Conservation (phyloP, 1,139 yeast genomes). For the Wickerhamomyces sp. region DNA sequence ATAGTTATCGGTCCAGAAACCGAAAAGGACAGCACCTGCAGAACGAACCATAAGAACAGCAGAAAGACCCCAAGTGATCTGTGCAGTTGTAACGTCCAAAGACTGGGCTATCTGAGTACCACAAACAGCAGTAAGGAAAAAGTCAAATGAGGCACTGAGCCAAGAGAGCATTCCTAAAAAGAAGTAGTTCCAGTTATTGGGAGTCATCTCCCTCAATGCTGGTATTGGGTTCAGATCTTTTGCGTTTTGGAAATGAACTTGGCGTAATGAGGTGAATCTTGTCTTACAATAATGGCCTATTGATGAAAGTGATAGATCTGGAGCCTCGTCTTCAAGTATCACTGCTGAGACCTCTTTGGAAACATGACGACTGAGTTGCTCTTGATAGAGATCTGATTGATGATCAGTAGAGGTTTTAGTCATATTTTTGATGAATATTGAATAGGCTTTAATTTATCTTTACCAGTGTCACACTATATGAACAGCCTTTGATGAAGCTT, state of each 20-base stretch:
- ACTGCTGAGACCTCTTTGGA: conserved; percentile 1
- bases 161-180: conserved; percentile 45
- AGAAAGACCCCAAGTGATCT: conserved; percentile 55
- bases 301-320: conserved; percentile 22
- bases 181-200: conserved; percentile 39
- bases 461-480: no score
- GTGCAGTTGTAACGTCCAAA: conserved; percentile 35
- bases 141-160: conserved; percentile 51
- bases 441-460: no score
- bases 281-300: conserved; percentile 22
- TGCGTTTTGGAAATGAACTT: conserved; percentile 20
- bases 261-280: conserved; percentile 25
- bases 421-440: no score
- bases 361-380: no score
- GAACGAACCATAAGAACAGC: conserved; percentile 56
- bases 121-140: conserved; percentile 44
- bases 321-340: conserved; percentile 19
- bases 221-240: conserved; percentile 31
- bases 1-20: conserved; percentile 44
- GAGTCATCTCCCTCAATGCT: conserved; percentile 28
- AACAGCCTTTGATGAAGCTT: no score
- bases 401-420: no score
- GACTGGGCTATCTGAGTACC: conserved; percentile 40
- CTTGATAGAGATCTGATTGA: no score
- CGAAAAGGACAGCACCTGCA: conserved; percentile 54